Evolutionary conservation across 106 monocot genomes (phyloP).

Genomic region (Hemerocallis citrina): DNA sequence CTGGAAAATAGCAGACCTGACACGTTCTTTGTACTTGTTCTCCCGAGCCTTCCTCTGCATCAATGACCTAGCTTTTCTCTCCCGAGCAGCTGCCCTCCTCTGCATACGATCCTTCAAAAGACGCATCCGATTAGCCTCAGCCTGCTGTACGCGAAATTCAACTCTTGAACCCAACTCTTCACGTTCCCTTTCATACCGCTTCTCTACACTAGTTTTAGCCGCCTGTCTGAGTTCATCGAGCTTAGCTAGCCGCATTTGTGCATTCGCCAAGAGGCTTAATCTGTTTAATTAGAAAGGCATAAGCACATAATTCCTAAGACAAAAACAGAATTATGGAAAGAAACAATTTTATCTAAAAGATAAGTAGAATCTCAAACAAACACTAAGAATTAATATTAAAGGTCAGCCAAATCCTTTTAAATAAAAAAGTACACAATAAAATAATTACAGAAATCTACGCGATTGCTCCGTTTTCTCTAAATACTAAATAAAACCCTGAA

Average conservation of each 20-base stretch:
- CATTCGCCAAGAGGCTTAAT: slow-evolving; percentile 51
- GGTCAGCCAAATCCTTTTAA: no score
- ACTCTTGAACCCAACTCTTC: slow-evolving; percentile 76
- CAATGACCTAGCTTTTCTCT: slow-evolving; percentile 67
- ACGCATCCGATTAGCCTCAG: slow-evolving; percentile 77
- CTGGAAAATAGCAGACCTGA: slow-evolving; percentile 58
- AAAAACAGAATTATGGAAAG: not conserved
- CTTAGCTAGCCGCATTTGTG: slow-evolving; percentile 68
- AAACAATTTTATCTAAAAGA: not conserved
- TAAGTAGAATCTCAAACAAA: not conserved
- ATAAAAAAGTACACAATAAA: no score
- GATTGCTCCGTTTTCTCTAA: no score
- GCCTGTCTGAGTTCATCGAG: slow-evolving; percentile 87
- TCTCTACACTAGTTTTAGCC: slow-evolving; percentile 68
- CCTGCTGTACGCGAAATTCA: slow-evolving; percentile 78
- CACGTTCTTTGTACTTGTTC: slow-evolving; percentile 73
- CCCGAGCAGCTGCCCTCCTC: slow-evolving; percentile 57
- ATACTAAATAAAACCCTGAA: no score
- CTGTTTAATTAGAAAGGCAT: no score
- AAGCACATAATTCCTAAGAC: no score
- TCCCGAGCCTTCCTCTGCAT: slow-evolving; percentile 53
- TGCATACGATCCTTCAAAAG: slow-evolving; percentile 55
- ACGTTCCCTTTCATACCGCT: slow-evolving; percentile 74
- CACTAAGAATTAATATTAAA: not conserved
- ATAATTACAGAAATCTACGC: no score